Evolutionary conservation across 768 basidiomycete species (phyloP), one percentile per base, ranked within the genome.

Genomic region (Tulasnella sp.): DNA sequence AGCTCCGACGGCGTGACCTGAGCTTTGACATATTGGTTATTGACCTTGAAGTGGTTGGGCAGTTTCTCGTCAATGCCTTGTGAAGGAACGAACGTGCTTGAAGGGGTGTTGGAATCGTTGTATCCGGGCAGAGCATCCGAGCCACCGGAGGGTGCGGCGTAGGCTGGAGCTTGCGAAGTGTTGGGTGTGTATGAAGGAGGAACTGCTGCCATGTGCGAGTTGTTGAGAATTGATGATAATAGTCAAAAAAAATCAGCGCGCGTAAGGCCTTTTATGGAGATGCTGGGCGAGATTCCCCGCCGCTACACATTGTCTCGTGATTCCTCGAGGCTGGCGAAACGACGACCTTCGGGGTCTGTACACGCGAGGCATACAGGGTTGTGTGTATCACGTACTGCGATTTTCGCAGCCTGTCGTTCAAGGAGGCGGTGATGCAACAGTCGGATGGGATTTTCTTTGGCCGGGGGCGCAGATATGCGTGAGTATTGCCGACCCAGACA

Each of bases 1-100:
- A 79, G n/a, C 16, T 75, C 80, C 18, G 72, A 57, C 26, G 79
- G 29, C 37, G 6, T 44, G 48, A 81, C 79, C 15, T 80, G 70
- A n/a, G 80, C 78, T 37, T 39, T 40, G 73, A 26, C 44, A 26
- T 74, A 48, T 48, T 74, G 35, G 29, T 74, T 20, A 26, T 44
- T 44, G 20, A 74, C 16, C 29, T 44, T 35, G 73, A 74, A 74
- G 7, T 35, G 35, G 16, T 35, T 29, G 29, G 73, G 73, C 4
- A 74, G 18, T 29, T 74, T 74, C 26, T 29, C 73, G 26, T 46
- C 46, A 3, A 74, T 23, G 39, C 29, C 73, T 39, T 39, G 37
- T 32, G 44, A 44, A 42, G 73, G 73, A n/a, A 42, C 16, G 40
- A 70, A 70, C 6, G 51, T 51, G 51, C 51, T 51, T 35, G 51